These are phyloP conservation scores for Floccularia luteovirens DNA, from an alignment of 768 basidiomycete genomes.

Conservation along the genomic window DNA sequence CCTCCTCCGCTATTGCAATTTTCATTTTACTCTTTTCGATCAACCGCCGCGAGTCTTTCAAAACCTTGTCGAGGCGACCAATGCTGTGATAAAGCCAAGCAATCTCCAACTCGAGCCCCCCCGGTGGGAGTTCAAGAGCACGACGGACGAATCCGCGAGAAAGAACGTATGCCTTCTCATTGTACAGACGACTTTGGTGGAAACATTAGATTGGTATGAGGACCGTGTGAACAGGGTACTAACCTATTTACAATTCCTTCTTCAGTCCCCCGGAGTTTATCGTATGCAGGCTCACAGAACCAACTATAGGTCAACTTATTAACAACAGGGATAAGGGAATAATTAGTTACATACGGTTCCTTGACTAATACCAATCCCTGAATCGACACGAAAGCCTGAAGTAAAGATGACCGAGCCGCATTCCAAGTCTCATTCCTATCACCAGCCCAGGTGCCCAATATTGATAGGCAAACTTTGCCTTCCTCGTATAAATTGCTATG, in stretches of 20 bases:
- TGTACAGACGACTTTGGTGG: slow-evolving; percentile 76
- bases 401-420: slow-evolving; percentile 71
- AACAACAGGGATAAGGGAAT: slow-evolving; percentile 1
- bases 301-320: slow-evolving; percentile 35
- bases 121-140: slow-evolving; percentile 74
- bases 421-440: slow-evolving; percentile 88
- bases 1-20: slow-evolving; percentile 18
- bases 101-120: slow-evolving; percentile 67
- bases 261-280: slow-evolving; percentile 84
- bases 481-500: slow-evolving; percentile 87
- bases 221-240: slow-evolving; percentile 6
- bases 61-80: slow-evolving; percentile 60
- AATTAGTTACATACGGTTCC: slow-evolving; percentile 61
- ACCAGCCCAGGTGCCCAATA: slow-evolving; percentile 88
- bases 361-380: slow-evolving; percentile 91
- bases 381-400: slow-evolving; percentile 91
- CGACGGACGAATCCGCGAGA: slow-evolving; percentile 88
- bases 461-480: slow-evolving; percentile 90
- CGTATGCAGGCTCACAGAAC: slow-evolving; percentile 92
- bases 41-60: slow-evolving; percentile 52
- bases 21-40: slow-evolving; percentile 58
- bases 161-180: slow-evolving; percentile 87
- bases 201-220: slow-evolving; percentile 3
- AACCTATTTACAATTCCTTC: slow-evolving; percentile 87
- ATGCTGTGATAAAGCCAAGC: slow-evolving; percentile 62